Conservation (phyloP, 441 rosid genomes). For the Euphorbia neoarborescens region DNA sequence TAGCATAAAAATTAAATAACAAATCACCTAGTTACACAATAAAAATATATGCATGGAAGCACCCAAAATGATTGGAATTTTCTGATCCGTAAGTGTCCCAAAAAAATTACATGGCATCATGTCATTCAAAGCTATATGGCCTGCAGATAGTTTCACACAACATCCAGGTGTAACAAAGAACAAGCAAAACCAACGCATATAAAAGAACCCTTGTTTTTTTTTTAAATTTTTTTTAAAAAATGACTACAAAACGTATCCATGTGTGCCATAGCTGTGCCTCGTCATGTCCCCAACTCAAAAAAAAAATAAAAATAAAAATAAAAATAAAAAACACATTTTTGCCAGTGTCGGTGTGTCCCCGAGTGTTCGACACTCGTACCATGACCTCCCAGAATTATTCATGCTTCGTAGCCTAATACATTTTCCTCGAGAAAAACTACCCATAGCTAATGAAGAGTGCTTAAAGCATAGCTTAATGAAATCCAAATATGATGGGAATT, state of each 20-base stretch:
- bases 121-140: constrained; percentile 4
- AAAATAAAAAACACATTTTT: too few species aligned
- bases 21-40: not conserved
- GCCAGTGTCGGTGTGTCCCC: too few species aligned
- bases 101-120: not conserved
- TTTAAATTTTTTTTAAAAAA: too few species aligned
- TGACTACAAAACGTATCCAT: too few species aligned
- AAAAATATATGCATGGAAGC: not conserved
- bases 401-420: not conserved
- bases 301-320: not conserved
- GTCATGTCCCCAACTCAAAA: not conserved
- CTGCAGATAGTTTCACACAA: not conserved
- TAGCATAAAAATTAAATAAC: constrained; percentile 16
- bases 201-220: too few species aligned
- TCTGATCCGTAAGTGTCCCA: not conserved
- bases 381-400: too few species aligned
- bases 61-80: not conserved
- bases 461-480: not conserved
- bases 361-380: too few species aligned
- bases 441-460: not conserved
- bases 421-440: not conserved
- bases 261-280: too few species aligned
- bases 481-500: not conserved
- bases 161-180: not conserved
- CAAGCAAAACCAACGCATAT: not conserved